Evolutionary conservation across 2,329 filamentous ascomycete species (phyloP).

Genomic region (Sphaerulina vaccinii): DNA sequence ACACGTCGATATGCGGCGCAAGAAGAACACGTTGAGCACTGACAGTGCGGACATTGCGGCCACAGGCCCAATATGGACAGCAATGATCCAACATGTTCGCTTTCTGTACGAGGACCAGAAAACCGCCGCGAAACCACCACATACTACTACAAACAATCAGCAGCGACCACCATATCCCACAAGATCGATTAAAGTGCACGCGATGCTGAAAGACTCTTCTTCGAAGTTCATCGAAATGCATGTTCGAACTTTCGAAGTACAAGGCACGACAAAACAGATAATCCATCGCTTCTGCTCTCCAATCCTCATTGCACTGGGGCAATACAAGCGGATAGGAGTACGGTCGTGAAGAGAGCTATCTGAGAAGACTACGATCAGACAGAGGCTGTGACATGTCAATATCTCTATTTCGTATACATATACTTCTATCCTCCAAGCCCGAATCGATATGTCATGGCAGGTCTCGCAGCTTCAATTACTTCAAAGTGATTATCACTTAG

Average conservation of each 20-base stretch:
- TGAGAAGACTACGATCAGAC: no score
- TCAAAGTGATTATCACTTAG: no score
- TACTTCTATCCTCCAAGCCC: no score
- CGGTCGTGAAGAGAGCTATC: no score
- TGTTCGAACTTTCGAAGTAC: neutral
- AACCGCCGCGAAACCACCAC: neutral
- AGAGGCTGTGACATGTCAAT: no score
- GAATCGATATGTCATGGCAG: no score
- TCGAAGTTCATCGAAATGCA: neutral
- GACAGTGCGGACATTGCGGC: no score
- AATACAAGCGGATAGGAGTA: no score
- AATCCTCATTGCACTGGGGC: conserved; percentile 4
- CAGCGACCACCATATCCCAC: neutral
- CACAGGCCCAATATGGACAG: neutral
- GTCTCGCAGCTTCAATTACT: no score
- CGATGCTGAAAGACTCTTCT: neutral
- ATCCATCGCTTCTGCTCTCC: neutral
- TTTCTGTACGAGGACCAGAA: neutral
- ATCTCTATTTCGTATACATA: no score
- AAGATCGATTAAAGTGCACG: neutral
- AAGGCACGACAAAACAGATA: neutral
- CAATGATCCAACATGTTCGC: conserved; percentile 1
- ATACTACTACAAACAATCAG: neutral
- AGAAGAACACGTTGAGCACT: no score
- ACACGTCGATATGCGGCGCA: no score